Conservation (phyloP, 2,329 filamentous ascomycete genomes). For the Periconia macrospinosa region DNA sequence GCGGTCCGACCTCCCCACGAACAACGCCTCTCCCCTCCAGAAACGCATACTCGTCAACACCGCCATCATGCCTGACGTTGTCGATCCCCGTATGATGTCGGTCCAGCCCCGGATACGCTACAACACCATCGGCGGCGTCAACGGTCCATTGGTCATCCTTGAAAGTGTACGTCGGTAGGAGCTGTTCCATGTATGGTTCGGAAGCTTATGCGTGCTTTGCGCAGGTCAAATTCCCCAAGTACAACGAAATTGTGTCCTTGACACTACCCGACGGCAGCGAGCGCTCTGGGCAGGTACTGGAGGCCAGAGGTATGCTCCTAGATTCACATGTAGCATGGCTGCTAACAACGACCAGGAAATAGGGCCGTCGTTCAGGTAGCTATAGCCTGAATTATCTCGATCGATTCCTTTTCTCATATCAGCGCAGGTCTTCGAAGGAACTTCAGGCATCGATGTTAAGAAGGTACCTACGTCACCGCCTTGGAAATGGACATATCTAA, state of each 20-base stretch:
- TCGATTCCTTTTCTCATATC: slow-evolving; percentile 20
- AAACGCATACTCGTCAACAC: slow-evolving; percentile 20
- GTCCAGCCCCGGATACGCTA: slow-evolving; percentile 80
- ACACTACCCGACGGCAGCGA: slow-evolving; percentile 94
- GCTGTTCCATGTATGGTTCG: slow-evolving; percentile 3
- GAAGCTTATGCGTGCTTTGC: slow-evolving; percentile 23
- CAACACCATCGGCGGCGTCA: slow-evolving; percentile 98
- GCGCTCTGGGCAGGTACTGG: slow-evolving; percentile 92
- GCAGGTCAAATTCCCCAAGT: slow-evolving; percentile 95
- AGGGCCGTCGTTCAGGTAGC: slow-evolving; percentile 91
- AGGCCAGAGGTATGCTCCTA: slow-evolving; percentile 79
- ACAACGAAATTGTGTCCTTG: slow-evolving; percentile 96
- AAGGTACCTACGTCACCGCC: slow-evolving; percentile 58
- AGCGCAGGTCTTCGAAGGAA: slow-evolving; percentile 90
- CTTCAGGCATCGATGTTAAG: slow-evolving; percentile 96
- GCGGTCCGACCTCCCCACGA: slow-evolving; percentile 20
- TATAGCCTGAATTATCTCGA: not conserved
- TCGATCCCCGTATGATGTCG: slow-evolving; percentile 56
- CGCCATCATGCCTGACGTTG: slow-evolving; percentile 40
- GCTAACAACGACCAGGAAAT: slow-evolving; percentile 62
- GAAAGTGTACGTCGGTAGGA: slow-evolving; percentile 72
- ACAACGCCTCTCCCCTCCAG: slow-evolving; percentile 12
- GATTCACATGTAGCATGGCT: slow-evolving; percentile 36
- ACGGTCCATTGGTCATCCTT: slow-evolving; percentile 95
- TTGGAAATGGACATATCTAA: slow-evolving; percentile 18